Base-by-base conservation (phyloP, 805 yeast genomes). In the Teunomyces tritomae region DNA sequence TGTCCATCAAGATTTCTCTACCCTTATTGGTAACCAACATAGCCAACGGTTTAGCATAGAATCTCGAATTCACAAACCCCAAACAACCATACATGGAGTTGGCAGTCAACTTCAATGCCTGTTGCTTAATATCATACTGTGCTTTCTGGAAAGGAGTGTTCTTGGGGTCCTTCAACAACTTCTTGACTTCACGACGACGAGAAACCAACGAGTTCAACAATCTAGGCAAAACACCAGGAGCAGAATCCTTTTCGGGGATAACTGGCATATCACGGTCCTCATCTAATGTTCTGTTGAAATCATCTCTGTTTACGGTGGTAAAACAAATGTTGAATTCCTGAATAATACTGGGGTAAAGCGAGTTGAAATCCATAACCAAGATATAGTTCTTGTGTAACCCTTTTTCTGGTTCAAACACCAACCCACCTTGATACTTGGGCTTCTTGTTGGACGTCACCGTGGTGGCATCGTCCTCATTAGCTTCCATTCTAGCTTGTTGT, bases 61-160 rank as follows among this genome's bases (percentile, higher is more conserved):
- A 94, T 59, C 99, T 79, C 17, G 97, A 89, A 58, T 86, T 80
- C 5, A 86, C 87, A 65, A 84, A 91, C 56, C 99, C 99, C 58
- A 94, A 78, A 79, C 98, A 94, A 62, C 99, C 99, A 70, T 94
- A 94, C 97, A 94, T 92, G n/a, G 99, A 94, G 68, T 94, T 94
- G 27, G 99, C 99, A 2, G 99, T 95, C 63, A 94, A 76, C 65
- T 94, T 94, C 63, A 94, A 79, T 0, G 99, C 98, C 64, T 87
- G 95, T 67, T 94, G 99, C 61, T 91, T 89, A 61, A 91, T 90
- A 65, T 94, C 98, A 74, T 86, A 89, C 61, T 92, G 97, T 0
- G 88, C 85, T 48, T 69, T 80, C 62, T 88, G 90, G 46, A 74
- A 68, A 0, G 82, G 73, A 0, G 84, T 75, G 17, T 84, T 80